These are phyloP conservation scores for Osmanthus fragrans DNA, from an alignment of 257 asterid species.

Conservation along the genomic window DNA sequence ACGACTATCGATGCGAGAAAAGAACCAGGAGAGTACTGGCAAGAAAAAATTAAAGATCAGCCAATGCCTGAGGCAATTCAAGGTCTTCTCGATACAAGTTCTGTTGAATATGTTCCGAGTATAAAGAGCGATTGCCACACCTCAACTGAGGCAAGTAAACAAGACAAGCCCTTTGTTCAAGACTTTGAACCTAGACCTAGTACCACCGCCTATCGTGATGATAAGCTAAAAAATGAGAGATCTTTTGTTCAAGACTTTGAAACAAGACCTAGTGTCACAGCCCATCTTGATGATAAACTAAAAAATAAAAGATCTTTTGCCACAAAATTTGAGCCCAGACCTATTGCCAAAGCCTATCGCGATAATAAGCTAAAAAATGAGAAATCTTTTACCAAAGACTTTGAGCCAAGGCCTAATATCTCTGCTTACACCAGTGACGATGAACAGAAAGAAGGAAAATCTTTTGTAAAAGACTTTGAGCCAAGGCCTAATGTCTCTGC, in stretches of 20 bases:
- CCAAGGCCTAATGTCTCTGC: conserved; percentile 22
- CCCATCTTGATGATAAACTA: not conserved
- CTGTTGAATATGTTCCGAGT: not conserved
- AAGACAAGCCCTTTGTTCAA: not conserved
- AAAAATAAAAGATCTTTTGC: not conserved
- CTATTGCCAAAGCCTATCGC: not conserved
- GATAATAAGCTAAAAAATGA: not conserved
- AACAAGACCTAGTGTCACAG: conserved; percentile 9
- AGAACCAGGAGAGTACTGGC: conserved; percentile 32
- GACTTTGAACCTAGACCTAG: conserved; percentile 28
- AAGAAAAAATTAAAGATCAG: conserved; percentile 21
- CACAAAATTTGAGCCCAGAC: conserved; percentile 21
- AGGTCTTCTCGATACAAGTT: conserved; percentile 8
- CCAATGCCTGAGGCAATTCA: conserved; percentile 15
- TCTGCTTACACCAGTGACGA: not conserved
- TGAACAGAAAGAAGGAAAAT: not conserved
- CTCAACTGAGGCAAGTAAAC: not conserved
- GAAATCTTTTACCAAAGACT: not conserved
- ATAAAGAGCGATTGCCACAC: conserved; percentile 21
- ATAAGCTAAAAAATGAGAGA: not conserved
- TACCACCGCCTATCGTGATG: not conserved
- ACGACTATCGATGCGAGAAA: conserved; percentile 33
- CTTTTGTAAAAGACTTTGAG: conserved; percentile 14
- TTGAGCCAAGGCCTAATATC: conserved; percentile 25
- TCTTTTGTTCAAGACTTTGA: conserved; percentile 13